Evolutionary conservation across 345 rosid genomes (phyloP), one percentile per base, ranked within the genome.

Genomic region (Melaleuca quinquenervia): DNA sequence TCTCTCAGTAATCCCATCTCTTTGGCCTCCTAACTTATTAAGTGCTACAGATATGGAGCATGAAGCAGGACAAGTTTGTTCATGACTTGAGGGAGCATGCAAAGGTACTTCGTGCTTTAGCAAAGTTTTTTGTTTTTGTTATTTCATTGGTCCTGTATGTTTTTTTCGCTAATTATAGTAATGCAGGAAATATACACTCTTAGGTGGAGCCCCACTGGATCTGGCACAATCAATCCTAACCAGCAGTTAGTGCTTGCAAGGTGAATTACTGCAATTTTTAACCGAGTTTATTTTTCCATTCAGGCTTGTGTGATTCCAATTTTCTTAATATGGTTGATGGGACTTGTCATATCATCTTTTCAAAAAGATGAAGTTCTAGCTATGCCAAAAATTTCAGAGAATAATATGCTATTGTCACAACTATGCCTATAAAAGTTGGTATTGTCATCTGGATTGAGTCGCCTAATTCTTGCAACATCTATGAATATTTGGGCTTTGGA

Each of bases 161-260:
- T 80, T 78, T 54, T 58, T 16, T 83, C n/a, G 84, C 45, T 53
- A 58, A 85, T 16, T 54, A n/a, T 60, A 41, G 52, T 70, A 82
- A 60, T 89, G 84, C 92, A 97, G 99, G 98, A 96, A 90, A 96
- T 95, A 84, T 97, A 96, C 86, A 94, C 98, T 15, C 92, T 95
- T 88, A 94, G 96, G 90, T 98, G 98, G 99, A 95, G 99, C 86
- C 99, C 99, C 58, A 94, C 99, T 26, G 99, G 99, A 84, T 85
- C 91, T 52, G 97, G 95, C 86, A 98, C 99, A 82, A 98, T 92
- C 92, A 98, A 98, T 92, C 96, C 98, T 87, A 98, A 98, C 90
- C 96, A 94, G 85, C 98, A 88, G 87, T 88, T 96, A 87, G 86
- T 94, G 86, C 94, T 98, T 83, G 99, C 99, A 10, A 96, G 99